Conservation (phyloP, 345 rosid species). For the Gossypium rotundifolium region DNA sequence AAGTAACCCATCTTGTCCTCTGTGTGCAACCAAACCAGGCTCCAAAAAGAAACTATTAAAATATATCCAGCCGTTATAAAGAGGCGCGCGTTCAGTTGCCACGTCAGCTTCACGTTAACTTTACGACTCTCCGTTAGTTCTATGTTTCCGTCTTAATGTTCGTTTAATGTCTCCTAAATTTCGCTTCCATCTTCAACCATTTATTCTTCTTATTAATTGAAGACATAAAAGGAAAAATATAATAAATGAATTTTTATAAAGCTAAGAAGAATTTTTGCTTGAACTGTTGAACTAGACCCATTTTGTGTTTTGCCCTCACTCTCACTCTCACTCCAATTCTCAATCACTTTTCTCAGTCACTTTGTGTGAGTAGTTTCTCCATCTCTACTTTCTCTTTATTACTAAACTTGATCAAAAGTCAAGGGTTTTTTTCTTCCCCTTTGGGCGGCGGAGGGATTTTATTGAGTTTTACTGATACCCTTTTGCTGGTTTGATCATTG, state of each 20-base stretch:
- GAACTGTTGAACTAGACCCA: neutral
- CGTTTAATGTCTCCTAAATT: neutral
- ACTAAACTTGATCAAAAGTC: neutral
- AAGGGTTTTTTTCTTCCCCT: neutral
- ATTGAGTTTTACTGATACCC: neutral
- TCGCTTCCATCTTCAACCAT: neutral
- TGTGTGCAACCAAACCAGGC: neutral
- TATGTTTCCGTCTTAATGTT: neutral
- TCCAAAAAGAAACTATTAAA: neutral
- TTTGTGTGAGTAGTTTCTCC: neutral
- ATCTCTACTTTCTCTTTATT: neutral
- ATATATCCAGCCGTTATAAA: constrained; percentile 16
- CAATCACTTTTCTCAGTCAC: neutral
- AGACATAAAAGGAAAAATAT: neutral
- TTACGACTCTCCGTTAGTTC: constrained; percentile 11
- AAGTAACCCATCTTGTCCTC: neutral
- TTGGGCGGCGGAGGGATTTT: neutral
- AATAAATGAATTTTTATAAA: neutral
- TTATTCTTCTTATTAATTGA: neutral
- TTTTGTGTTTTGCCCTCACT: neutral
- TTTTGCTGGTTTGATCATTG: constrained; percentile 3
- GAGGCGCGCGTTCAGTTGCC: constrained; percentile 19
- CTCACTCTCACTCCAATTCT: too few relatives aligned
- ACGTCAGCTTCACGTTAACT: constrained; percentile 18
- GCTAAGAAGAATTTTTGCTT: neutral